These are phyloP conservation scores for Multifurca ochricompacta DNA, from an alignment of 768 basidiomycete species.

Conservation along the genomic window DNA sequence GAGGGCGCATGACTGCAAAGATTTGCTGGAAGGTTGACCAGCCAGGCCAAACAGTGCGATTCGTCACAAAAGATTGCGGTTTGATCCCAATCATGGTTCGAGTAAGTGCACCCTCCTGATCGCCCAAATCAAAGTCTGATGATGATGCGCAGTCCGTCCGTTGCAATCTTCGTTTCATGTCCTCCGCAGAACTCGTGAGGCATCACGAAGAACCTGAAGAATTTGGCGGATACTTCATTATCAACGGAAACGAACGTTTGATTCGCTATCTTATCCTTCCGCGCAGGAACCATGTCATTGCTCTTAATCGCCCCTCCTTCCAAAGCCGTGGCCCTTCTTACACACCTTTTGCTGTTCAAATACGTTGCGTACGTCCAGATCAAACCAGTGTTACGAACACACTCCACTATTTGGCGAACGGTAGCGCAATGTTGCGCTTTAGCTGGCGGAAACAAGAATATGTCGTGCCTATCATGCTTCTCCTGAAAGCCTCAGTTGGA, in stretches of 20 bases:
- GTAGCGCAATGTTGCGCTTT: conserved; percentile 94
- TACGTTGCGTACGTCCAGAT: conserved; percentile 89
- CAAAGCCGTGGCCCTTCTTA: conserved; percentile 90
- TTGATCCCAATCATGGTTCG: conserved; percentile 95
- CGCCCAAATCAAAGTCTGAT: neutral
- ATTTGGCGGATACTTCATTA: conserved; percentile 97
- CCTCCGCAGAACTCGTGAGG: conserved; percentile 78
- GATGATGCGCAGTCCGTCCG: conserved; percentile 58
- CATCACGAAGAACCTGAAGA: conserved; percentile 97
- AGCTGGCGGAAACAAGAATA: conserved; percentile 98
- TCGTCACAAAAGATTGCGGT: conserved; percentile 78
- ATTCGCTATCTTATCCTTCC: conserved; percentile 97
- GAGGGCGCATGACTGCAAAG: conserved; percentile 81
- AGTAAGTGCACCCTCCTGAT: conserved; percentile 42
- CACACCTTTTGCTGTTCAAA: conserved; percentile 89
- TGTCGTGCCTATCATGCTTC: conserved; percentile 93
- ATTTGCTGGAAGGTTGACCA: conserved; percentile 72
- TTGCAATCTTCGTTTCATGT: conserved; percentile 83
- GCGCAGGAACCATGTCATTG: conserved; percentile 90
- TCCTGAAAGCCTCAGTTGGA: conserved; percentile 86
- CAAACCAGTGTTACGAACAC: conserved; percentile 92
- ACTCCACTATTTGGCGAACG: conserved; percentile 95
- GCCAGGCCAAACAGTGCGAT: conserved; percentile 57
- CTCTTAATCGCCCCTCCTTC: conserved; percentile 87
- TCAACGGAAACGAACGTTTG: conserved; percentile 98